Evolutionary conservation across 768 basidiomycete species (phyloP), one percentile per base, ranked within the genome.

Genomic region (Exidia glandulosa): DNA sequence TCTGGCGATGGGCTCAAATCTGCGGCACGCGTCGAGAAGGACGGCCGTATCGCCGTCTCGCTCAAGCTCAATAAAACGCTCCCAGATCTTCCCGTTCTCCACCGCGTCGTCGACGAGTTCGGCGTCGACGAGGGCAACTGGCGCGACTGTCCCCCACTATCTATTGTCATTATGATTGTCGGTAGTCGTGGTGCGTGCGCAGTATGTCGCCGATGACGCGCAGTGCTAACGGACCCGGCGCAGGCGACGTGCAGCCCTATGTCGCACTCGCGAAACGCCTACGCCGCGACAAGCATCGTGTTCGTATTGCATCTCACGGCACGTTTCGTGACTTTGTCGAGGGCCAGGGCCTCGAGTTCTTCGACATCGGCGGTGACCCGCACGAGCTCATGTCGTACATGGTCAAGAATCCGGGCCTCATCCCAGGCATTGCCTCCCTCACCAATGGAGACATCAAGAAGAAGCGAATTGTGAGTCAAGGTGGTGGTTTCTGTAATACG

Each of bases 311-410:
- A 0, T 81, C 83, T 0, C 85, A 86, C 66, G 78, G 77, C 60
- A 81, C 79, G 1, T 86, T 85, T 68, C 74, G 76, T 27, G 66
- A 75, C 6, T 83, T 85, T 64, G 81, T 86, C 19, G 68, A 66
- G 4, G 76, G 78, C 1, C 69, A 74, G 16, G 78, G 77, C 1
- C 69, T 85, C 4, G 84, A 85, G 60, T 85, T 82, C 68, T 84
- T 78, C 65, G 74, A 75, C 57, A 79, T 84, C 34, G 84, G 85
- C 9, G 85, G 84, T 1, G 75, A 83, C 68, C 85, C 84, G 0
- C 77, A 80, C 57, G 81, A 83, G 59, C 70, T 86, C 10, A 85
- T 86, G 84, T 81, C 81, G 52, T 86, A 84, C 62, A 85, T 86
- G 85, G 85, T 86, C 56, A 1, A 59, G 85, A 82, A 85, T 69